Evolutionary conservation across 2,329 filamentous ascomycete genomes (phyloP).

Genomic region (Alternaria triticimaculans): DNA sequence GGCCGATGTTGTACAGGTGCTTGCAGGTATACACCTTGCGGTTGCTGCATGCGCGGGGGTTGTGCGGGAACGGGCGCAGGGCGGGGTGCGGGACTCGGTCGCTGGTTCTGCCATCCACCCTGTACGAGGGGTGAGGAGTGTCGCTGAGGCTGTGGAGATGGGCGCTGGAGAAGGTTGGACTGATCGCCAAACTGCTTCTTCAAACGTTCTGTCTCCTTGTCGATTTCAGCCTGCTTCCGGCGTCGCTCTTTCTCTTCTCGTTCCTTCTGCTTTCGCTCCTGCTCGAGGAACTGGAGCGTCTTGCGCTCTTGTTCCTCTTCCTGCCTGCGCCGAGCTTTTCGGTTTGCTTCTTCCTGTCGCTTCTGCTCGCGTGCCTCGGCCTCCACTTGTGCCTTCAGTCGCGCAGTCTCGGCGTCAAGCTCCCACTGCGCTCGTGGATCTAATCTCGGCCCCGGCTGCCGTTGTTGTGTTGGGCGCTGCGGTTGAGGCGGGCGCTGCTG

Average conservation of each 20-base stretch:
- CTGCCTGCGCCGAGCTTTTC: constrained; percentile 62
- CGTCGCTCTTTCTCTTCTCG: constrained; percentile 68
- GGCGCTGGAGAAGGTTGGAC: constrained; percentile 31
- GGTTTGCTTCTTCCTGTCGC: constrained; percentile 51
- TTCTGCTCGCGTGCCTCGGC: constrained; percentile 56
- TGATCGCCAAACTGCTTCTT: constrained; percentile 68
- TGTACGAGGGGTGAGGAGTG: constrained; percentile 32
- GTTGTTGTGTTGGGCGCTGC: constrained; percentile 16
- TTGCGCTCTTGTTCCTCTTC: constrained; percentile 63
- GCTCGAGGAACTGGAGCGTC: constrained; percentile 42
- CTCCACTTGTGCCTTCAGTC: constrained; percentile 53
- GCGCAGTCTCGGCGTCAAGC: constrained; percentile 58
- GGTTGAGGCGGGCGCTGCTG: constrained; percentile 4
- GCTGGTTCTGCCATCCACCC: constrained; percentile 19
- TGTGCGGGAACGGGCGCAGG: constrained; percentile 26
- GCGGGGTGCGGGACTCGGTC: constrained; percentile 6
- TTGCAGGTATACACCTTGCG: constrained; percentile 42
- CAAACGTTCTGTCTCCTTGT: constrained; percentile 80
- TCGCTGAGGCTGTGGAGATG: constrained; percentile 26
- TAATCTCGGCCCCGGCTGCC: constrained; percentile 26
- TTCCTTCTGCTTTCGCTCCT: constrained; percentile 64
- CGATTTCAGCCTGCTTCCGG: constrained; percentile 59
- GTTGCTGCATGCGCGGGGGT: constrained; percentile 17
- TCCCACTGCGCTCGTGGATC: constrained; percentile 62
- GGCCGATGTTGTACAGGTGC: constrained; percentile 30